Conservation (phyloP, 208 protist species). For the Blechomonas ayalai region DNA sequence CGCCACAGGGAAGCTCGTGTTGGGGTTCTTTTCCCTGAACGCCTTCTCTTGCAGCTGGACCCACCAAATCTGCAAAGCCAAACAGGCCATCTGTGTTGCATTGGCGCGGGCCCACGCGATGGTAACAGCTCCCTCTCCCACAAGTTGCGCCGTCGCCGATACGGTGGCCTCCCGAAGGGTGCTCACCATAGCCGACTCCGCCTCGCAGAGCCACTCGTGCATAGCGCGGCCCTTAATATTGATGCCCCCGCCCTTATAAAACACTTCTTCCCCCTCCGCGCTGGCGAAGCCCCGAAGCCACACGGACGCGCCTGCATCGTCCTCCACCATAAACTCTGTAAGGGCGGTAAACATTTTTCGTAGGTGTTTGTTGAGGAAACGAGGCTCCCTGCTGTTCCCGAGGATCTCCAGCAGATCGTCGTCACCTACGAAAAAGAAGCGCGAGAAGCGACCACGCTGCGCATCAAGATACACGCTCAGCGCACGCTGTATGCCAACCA, state of each 20-base stretch:
- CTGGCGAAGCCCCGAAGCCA: constrained; percentile 87
- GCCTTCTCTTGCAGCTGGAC: constrained; percentile 75
- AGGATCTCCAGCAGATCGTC: constrained; percentile 99
- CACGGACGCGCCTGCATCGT: constrained; percentile 9
- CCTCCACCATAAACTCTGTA: constrained; percentile 50
- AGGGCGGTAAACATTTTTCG: constrained; percentile 99
- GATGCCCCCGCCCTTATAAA: constrained; percentile 34
- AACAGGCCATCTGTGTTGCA: constrained; percentile 89
- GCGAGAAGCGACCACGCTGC: constrained; percentile 95
- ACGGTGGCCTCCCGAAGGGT: constrained; percentile 79
- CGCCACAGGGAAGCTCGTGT: constrained; percentile 15
- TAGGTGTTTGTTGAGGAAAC: constrained; percentile 96
- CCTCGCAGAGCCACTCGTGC: constrained; percentile 91
- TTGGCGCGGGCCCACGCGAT: constrained; percentile 84
- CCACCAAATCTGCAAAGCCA: constrained; percentile 93
- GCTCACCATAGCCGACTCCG: constrained; percentile 88
- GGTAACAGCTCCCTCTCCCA: constrained; percentile 21
- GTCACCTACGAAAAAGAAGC: constrained; percentile 99
- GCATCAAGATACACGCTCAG: constrained; percentile 97
- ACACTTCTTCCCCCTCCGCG: constrained; percentile 90
- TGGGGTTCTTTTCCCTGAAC: constrained; percentile 14
- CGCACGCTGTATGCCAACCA: constrained; percentile 95
- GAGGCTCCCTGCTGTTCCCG: constrained; percentile 93
- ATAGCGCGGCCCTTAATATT: constrained; percentile 71
- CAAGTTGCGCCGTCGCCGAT: constrained; percentile 16